Percentiles rank a stretch among this genome's conserved stretches.
phyloP scores from a whole-genome alignment of 2,329 filamentous ascomycete genomes.

The Cytospora piceicola region DNA sequence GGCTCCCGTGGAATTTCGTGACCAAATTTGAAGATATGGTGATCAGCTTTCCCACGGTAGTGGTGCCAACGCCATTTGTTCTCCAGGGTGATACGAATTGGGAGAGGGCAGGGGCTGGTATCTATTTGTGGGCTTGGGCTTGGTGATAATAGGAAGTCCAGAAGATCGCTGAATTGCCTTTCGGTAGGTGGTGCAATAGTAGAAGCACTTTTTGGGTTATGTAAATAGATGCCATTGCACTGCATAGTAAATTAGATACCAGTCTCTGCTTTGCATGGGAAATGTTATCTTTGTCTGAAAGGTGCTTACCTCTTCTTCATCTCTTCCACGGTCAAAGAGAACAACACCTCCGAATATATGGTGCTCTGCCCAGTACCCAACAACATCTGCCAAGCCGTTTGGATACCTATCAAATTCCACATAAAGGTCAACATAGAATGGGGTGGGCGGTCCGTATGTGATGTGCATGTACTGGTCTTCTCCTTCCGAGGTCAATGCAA shows the following conservation, averaged over 20 bases:
- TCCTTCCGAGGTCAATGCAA: constrained; percentile 32
- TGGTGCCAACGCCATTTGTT: constrained; percentile 15
- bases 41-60: constrained; percentile 1
- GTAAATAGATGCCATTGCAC: constrained; percentile 15
- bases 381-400: constrained; percentile 37
- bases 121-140: neutral
- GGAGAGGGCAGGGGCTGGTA: constrained; percentile 8
- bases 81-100: constrained; percentile 10
- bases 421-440: constrained; percentile 39
- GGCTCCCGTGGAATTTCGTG: constrained; percentile 1
- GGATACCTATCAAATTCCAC: constrained; percentile 38
- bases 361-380: constrained; percentile 39
- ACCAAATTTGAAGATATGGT: constrained; percentile 14
- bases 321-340: constrained; percentile 30
- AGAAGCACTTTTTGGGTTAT: neutral
- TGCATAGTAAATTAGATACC: constrained; percentile 6
- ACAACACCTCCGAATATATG: constrained; percentile 38
- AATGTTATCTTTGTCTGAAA: constrained; percentile 10
- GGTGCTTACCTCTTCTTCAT: constrained; percentile 15
- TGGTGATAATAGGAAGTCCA: constrained; percentile 11
- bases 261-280: neutral
- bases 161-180: constrained; percentile 11
- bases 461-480: constrained; percentile 23
- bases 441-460: constrained; percentile 32
- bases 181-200: constrained; percentile 16